phyloP scores from a whole-genome alignment of 768 basidiomycete genomes.

The Trametes elegans region DNA sequence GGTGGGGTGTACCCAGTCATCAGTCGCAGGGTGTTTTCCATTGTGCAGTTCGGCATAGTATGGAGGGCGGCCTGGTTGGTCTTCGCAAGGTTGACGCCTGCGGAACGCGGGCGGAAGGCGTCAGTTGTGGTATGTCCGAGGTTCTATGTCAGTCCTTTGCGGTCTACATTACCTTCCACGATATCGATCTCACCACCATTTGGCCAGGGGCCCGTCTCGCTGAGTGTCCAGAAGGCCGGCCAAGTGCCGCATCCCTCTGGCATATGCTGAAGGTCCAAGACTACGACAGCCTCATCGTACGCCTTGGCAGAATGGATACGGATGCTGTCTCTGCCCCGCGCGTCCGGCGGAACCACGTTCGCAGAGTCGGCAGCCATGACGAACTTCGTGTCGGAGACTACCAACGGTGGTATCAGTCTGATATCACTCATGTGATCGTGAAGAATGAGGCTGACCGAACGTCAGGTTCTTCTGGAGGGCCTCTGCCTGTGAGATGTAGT shows the following conservation, averaged over 20 bases:
- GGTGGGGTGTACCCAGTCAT: slow-evolving; percentile 46
- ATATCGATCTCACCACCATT: slow-evolving; percentile 61
- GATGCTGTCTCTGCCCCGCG: slow-evolving; percentile 55
- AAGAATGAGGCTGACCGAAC: slow-evolving; percentile 35
- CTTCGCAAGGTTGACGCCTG: slow-evolving; percentile 48
- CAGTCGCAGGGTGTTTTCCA: slow-evolving; percentile 37
- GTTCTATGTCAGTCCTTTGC: neutral
- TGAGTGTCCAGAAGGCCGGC: slow-evolving; percentile 65
- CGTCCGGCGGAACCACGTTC: slow-evolving; percentile 34
- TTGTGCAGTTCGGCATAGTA: slow-evolving; percentile 47
- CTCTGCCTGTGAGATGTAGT: slow-evolving; percentile 48
- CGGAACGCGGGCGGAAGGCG: neutral
- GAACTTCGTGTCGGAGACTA: slow-evolving; percentile 44
- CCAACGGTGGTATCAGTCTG: neutral
- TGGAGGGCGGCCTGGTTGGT: slow-evolving; percentile 55
- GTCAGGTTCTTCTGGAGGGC: slow-evolving; percentile 45
- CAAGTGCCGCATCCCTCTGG: slow-evolving; percentile 58
- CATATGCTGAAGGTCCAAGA: slow-evolving; percentile 59
- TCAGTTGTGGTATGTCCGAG: neutral
- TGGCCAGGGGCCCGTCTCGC: slow-evolving; percentile 54
- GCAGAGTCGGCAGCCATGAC: slow-evolving; percentile 55
- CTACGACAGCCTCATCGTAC: slow-evolving; percentile 45
- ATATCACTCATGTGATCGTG: neutral
- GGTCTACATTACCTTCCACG: slow-evolving; percentile 51
- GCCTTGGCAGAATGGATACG: slow-evolving; percentile 47